Evolutionary conservation across 192 early-diverging fungal genomes (phyloP).

Genomic region (Coemansia sp.): DNA sequence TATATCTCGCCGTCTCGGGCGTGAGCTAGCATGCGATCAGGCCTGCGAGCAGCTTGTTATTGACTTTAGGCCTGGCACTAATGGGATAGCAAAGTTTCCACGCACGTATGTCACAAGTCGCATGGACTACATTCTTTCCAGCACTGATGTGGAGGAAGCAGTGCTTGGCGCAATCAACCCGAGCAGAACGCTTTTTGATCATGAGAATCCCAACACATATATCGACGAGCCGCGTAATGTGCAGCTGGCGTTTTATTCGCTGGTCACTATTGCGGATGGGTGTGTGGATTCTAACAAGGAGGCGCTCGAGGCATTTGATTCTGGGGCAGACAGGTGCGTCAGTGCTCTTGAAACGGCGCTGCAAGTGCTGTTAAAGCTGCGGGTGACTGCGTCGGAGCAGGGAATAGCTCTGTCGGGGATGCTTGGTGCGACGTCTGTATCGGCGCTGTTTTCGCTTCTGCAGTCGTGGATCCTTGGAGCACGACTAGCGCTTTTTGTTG

Average conservation of each 20-base stretch:
- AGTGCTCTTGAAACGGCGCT: conserved; percentile 30
- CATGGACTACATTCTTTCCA: not conserved
- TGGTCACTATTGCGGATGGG: conserved; percentile 23
- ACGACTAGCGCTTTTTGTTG: conserved; percentile 39
- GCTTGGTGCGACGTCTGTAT: conserved; percentile 28
- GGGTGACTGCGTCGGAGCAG: not conserved
- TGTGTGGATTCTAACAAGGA: not conserved
- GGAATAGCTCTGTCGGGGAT: conserved; percentile 20
- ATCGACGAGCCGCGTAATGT: conserved; percentile 70
- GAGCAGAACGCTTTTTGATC: conserved; percentile 70
- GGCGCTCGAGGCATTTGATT: not conserved
- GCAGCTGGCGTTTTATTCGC: conserved; percentile 56
- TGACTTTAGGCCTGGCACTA: conserved; percentile 55
- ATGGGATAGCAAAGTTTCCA: conserved; percentile 36
- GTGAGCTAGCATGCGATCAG: conserved; percentile 45
- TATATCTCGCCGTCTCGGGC: conserved; percentile 55
- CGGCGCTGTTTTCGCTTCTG: conserved; percentile 36
- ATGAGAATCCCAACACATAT: conserved; percentile 75
- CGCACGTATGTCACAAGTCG: conserved; percentile 35
- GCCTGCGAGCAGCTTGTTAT: conserved; percentile 59
- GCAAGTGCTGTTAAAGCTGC: conserved; percentile 17
- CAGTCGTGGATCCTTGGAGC: conserved; percentile 55
- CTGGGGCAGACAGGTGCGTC: conserved; percentile 29
- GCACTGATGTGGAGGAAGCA: not conserved
- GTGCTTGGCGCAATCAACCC: conserved; percentile 45